Evolutionary conservation across 2,329 filamentous ascomycete genomes (phyloP).

Genomic region (Sporothrix brasiliensis): DNA sequence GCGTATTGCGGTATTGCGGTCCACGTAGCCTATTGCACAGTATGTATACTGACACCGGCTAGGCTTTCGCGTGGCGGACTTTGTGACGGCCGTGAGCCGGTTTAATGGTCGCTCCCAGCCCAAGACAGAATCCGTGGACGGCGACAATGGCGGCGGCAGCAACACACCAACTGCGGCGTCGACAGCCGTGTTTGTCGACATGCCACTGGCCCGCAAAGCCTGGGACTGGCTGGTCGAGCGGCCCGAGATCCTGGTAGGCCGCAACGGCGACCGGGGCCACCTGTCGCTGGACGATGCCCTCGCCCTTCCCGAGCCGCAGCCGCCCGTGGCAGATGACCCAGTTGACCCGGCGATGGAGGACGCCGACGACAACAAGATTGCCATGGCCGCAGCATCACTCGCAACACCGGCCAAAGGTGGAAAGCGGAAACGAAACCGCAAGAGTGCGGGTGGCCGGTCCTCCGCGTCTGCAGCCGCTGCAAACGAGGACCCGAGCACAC

Average conservation of each 20-base stretch:
- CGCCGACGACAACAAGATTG: not conserved
- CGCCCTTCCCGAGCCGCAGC: constrained; percentile 43
- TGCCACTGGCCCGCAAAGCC: constrained; percentile 45
- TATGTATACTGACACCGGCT: not conserved
- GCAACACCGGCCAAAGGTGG: not conserved
- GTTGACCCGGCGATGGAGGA: not conserved
- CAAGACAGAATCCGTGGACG: not conserved
- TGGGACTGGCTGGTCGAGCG: constrained; percentile 49
- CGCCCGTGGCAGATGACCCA: not conserved
- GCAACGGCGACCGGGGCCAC: constrained; percentile 44
- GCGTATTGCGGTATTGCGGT: not conserved
- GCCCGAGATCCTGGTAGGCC: constrained; percentile 48
- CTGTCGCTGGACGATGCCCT: constrained; percentile 48
- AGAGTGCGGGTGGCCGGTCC: not conserved
- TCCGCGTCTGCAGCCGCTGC: not conserved
- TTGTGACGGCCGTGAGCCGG: constrained; percentile 36
- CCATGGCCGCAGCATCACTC: not conserved
- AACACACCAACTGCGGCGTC: not conserved
- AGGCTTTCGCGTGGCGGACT: constrained; percentile 37
- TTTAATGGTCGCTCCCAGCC: constrained; percentile 30
- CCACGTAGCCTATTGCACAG: no score
- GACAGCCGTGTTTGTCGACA: constrained; percentile 1
- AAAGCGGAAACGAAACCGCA: not conserved
- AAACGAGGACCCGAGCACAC: constrained; percentile 32
- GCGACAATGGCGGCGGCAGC: not conserved